Evolutionary conservation across 208 protist species (phyloP).

Genomic region (Trypanosoma congolense): DNA sequence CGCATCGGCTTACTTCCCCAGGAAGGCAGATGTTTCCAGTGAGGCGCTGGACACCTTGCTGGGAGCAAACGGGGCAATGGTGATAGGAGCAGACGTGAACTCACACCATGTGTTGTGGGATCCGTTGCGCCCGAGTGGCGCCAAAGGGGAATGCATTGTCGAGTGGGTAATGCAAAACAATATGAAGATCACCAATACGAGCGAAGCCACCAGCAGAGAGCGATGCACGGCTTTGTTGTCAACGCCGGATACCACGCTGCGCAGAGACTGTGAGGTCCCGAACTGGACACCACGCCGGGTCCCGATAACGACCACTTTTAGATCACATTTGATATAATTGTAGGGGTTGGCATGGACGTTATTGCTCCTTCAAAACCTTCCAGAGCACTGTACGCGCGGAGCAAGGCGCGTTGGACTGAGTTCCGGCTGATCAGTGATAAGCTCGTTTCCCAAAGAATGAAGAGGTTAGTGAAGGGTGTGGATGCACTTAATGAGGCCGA

Average conservation of each 20-base stretch:
- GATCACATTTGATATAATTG: slow-evolving; percentile 8
- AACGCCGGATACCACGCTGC: slow-evolving; percentile 10
- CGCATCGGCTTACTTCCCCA: slow-evolving; percentile 11
- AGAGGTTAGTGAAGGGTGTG: neutral
- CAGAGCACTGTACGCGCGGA: slow-evolving; percentile 2
- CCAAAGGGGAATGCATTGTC: slow-evolving; percentile 1
- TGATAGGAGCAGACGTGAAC: slow-evolving; percentile 9
- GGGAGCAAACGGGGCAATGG: neutral
- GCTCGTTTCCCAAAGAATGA: neutral
- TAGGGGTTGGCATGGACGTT: neutral
- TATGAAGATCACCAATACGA: slow-evolving; percentile 3
- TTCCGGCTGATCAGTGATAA: slow-evolving; percentile 1
- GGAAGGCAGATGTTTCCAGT: neutral
- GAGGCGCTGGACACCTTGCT: neutral
- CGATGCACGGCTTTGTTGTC: neutral
- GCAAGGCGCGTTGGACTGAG: slow-evolving; percentile 9
- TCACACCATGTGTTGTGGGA: slow-evolving; percentile 6
- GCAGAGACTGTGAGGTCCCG: neutral
- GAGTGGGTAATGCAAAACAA: slow-evolving; percentile 7
- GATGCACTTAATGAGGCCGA: neutral
- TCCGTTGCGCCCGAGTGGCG: neutral
- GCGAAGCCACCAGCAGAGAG: neutral
- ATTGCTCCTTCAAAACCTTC: neutral
- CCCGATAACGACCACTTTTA: slow-evolving; percentile 11
- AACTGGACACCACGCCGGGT: neutral